Percentiles rank a stretch among this genome's conserved stretches.
These are phyloP conservation scores for Clavispora phyllophila DNA, from an alignment of 805 yeast genomes.

Conservation along the genomic window DNA sequence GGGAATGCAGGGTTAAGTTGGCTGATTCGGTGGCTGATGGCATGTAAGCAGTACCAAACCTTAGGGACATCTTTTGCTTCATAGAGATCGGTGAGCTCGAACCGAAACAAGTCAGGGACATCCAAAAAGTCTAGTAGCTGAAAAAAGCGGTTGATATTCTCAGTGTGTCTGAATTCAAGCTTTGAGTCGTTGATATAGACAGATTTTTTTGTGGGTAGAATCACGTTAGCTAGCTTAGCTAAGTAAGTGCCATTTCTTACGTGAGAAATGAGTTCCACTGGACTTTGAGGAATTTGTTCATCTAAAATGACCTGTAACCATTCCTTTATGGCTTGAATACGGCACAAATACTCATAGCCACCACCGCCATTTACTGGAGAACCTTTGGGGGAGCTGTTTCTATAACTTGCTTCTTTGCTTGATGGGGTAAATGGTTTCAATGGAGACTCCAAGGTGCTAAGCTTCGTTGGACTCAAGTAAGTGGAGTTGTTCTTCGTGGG, in stretches of 20 bases:
- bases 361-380: slow-evolving; percentile 15
- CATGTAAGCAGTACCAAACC: slow-evolving; percentile 90
- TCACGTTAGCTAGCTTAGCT: slow-evolving; percentile 69
- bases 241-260: slow-evolving; percentile 80
- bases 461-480: neutral
- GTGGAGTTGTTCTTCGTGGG: slow-evolving; percentile 6
- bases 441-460: neutral
- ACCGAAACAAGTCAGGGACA: slow-evolving; percentile 82
- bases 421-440: neutral
- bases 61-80: slow-evolving; percentile 90
- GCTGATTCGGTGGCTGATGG: slow-evolving; percentile 70
- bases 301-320: slow-evolving; percentile 69
- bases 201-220: slow-evolving; percentile 60
- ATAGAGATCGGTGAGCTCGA: slow-evolving; percentile 89
- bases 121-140: slow-evolving; percentile 60
- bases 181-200: slow-evolving; percentile 50
- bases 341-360: slow-evolving; percentile 72
- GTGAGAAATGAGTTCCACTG: slow-evolving; percentile 56
- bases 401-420: neutral
- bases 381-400: slow-evolving; percentile 23
- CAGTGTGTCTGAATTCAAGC: slow-evolving; percentile 85
- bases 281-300: slow-evolving; percentile 51
- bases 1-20: slow-evolving; percentile 52
- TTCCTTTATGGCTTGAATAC: slow-evolving; percentile 72
- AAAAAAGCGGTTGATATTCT: slow-evolving; percentile 83